Base-by-base conservation (phyloP, 2,329 filamentous ascomycete genomes). In the Aspergillus costaricaensis region DNA sequence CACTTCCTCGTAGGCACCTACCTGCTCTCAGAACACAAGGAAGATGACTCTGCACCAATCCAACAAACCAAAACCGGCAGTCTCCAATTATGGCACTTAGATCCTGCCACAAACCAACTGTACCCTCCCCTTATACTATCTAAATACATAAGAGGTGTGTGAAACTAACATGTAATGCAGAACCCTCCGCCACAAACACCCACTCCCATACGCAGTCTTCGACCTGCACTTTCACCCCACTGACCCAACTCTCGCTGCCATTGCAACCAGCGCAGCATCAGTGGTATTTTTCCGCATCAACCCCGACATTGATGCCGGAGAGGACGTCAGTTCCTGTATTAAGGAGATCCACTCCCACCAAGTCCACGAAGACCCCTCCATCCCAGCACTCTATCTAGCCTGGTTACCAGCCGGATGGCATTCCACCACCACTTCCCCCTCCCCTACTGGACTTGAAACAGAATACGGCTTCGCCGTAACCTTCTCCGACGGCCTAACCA, bases 1-100 rank as follows among this genome's bases (percentile, higher is more conserved):
- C 86, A 88, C 70, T 88, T 96, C 66, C 81, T 96, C 0, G 84
- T 96, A 51, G 94, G 93, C 41, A 96, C 93, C 1, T 97, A 97
- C 76, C 86, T 89, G 63, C 82, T 96, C 36, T 72, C 71, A 23
- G 71, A 78, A 59, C 67, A 63, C 19, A 71, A 72, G 49, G 67
- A 65, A 10, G 69, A 36, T 15, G 32, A 36, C 5, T 69, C 30
- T 64, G 70, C 15, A 65, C 68, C 38, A 68, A 62, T 73, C 57
- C 68, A 80, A 1, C 89, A 92, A 71, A 84, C 78, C 53, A 87
- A 91, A 43, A 90, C 88, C 62, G 91, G 92, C 2, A 92, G 88
- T 72, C 76, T 96, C 32, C 75, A 92, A 17, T 79, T 94, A 2
- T 91, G 90, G 69, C 80, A 76, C 36, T 68, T 91, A 2, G 70